Conservation (phyloP, 495 filamentous ascomycete species). For the Penicillium nucicola region DNA sequence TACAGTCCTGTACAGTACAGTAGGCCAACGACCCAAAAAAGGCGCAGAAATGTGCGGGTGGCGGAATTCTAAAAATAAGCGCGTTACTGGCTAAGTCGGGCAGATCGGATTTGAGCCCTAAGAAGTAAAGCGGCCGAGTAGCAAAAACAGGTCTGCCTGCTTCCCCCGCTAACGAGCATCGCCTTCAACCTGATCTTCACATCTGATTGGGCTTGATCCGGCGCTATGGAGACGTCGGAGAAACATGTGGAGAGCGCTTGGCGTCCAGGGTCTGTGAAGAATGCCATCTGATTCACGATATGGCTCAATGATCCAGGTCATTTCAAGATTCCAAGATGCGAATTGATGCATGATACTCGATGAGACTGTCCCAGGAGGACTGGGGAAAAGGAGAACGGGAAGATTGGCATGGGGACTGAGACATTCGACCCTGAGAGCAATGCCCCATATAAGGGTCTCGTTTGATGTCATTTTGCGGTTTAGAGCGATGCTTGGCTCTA, state of each 20-base stretch:
- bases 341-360: too few relatives aligned
- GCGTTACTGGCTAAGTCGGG: too few relatives aligned
- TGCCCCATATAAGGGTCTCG: background rate
- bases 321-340: too few relatives aligned
- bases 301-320: too few relatives aligned
- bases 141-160: background rate
- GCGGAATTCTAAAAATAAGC: too few relatives aligned
- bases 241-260: slow-evolving; percentile 2
- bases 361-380: too few relatives aligned
- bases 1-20: too few relatives aligned
- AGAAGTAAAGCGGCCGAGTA: background rate
- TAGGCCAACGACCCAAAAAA: too few relatives aligned
- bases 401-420: background rate
- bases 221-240: background rate
- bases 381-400: background rate
- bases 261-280: background rate
- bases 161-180: background rate
- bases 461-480: background rate
- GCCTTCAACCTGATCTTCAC: background rate
- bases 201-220: slow-evolving; percentile 1
- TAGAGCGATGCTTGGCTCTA: background rate
- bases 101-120: background rate
- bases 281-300: background rate
- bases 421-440: background rate
- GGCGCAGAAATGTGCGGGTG: too few relatives aligned